Evolutionary conservation across 768 basidiomycete species (phyloP), one percentile per base, ranked within the genome.

Genomic region (Kwoniella shandongensis): DNA sequence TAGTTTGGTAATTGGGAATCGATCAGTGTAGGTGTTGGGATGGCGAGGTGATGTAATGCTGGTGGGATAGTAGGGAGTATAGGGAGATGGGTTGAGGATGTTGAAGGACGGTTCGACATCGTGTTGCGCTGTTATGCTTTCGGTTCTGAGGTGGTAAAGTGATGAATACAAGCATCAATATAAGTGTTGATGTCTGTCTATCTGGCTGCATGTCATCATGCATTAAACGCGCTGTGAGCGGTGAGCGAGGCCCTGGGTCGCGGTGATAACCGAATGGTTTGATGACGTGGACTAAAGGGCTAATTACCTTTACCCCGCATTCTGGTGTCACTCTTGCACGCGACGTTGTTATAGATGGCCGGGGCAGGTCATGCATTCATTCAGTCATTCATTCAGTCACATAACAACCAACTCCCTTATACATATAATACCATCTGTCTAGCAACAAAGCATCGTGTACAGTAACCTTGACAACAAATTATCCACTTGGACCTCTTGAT

Each of bases 1-100:
- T 91, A 93, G 5, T 52, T 56, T 2, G 72, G 69, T 5, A 76
- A 53, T 17, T 70, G 62, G 10, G 72, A 59, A 47, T 74, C 74
- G 26, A 78, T 66, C n/a, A 75, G 63, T 11, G 51, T 39, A 1
- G 76, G 69, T 2, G 65, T n/a, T 12, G 77, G 72, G 1, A 39
- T 47, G 20, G 76, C 72, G 10, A 77, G 72, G 1, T 32, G 23
- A 38, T 65, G 61, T 1, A 76, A 38, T 0, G 64, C 57, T 3
- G 66, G 48, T 20, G 73, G 71, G 38, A 73, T 65, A 10, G 71
- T 63, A 13, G 72, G 72, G 4, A 66, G 47, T n/a, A 61, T 35
- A 3, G 32, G 53, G 29, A 32, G 57, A 20, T 27, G 57, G 44
- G 61, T 39, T 5, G 69, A 67, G 0, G 66, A 71, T 1, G 51